A percentile compares a stretch with the other conserved stretches of the same genome.
phyloP scores from a whole-genome alignment of 805 yeast genomes.

The Metschnikowia lachancei region DNA sequence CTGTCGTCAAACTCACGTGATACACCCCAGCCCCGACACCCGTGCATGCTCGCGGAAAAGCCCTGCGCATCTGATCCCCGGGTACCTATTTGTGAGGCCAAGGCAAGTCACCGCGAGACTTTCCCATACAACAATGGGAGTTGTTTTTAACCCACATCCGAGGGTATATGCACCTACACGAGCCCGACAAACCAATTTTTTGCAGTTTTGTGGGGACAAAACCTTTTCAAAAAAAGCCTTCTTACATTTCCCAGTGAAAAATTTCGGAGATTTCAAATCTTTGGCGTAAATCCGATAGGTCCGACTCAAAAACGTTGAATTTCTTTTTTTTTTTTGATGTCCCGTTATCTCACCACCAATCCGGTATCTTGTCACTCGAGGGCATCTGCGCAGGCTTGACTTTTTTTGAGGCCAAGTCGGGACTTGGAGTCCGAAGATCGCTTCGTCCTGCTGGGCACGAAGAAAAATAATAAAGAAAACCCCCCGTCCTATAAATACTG shows the following conservation, averaged over 20 bases:
- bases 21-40: neutral
- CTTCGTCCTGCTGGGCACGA: slow-evolving; percentile 10
- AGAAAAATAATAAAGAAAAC: neutral
- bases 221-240: too few relatives aligned
- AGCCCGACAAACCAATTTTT: too few relatives aligned
- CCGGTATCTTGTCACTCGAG: slow-evolving; percentile 6
- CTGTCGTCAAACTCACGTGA: neutral
- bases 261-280: too few relatives aligned
- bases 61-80: neutral
- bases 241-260: too few relatives aligned
- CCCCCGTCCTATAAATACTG: neutral
- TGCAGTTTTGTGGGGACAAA: too few relatives aligned
- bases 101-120: slow-evolving; percentile 3
- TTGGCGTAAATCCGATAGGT: too few relatives aligned
- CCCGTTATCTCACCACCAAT: neutral
- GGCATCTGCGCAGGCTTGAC: slow-evolving; percentile 3
- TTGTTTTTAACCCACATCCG: neutral
- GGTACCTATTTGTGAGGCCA: neutral
- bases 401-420: slow-evolving; percentile 4
- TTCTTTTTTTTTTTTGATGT: neutral
- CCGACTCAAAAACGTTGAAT: too few relatives aligned
- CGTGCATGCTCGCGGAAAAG: slow-evolving; percentile 2
- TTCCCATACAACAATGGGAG: too few relatives aligned
- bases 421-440: slow-evolving; percentile 12
- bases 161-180: neutral